Conservation (phyloP, 305 asterid species). For the Fraxinus dipetala region DNA sequence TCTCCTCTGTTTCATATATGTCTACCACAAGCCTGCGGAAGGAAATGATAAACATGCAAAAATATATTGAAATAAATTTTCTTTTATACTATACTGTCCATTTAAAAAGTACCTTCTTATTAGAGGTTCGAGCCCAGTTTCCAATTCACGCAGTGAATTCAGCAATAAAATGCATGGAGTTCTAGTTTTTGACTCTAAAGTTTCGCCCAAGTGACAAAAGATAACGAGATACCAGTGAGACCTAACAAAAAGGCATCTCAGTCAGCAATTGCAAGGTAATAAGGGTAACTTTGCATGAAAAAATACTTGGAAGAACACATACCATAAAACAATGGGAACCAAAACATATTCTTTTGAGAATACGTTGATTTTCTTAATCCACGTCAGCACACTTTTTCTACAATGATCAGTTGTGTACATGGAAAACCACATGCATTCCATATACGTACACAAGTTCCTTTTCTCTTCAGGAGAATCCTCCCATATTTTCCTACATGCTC, state of each 20-base stretch:
- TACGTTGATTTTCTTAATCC: slow-evolving; percentile 39
- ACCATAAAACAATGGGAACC: slow-evolving; percentile 46
- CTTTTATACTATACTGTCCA: neutral
- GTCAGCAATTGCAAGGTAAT: slow-evolving; percentile 3
- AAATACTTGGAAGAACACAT: slow-evolving; percentile 12
- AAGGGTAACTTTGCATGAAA: neutral
- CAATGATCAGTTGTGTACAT: slow-evolving; percentile 13
- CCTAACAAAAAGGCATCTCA: slow-evolving; percentile 31
- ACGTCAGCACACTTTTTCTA: slow-evolving; percentile 33
- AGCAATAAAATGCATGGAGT: slow-evolving; percentile 52
- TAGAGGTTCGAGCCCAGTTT: slow-evolving; percentile 35
- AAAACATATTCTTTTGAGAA: slow-evolving; percentile 45
- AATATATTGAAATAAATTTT: neutral
- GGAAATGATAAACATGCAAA: slow-evolving; percentile 3
- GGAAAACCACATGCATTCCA: slow-evolving; percentile 37
- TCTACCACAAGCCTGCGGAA: slow-evolving; percentile 39
- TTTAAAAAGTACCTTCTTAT: slow-evolving; percentile 39
- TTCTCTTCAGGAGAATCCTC: slow-evolving; percentile 33
- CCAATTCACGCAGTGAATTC: slow-evolving; percentile 38
- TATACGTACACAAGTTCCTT: slow-evolving; percentile 24
- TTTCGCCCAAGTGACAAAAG: slow-evolving; percentile 50
- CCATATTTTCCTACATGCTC: slow-evolving; percentile 45
- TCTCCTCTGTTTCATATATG: slow-evolving; percentile 26
- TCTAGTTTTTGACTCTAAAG: slow-evolving; percentile 20
- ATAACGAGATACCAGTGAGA: slow-evolving; percentile 59